Evolutionary conservation across 106 monocot species (phyloP), one percentile per base, ranked within the genome.

Genomic region (Allium sativum): DNA sequence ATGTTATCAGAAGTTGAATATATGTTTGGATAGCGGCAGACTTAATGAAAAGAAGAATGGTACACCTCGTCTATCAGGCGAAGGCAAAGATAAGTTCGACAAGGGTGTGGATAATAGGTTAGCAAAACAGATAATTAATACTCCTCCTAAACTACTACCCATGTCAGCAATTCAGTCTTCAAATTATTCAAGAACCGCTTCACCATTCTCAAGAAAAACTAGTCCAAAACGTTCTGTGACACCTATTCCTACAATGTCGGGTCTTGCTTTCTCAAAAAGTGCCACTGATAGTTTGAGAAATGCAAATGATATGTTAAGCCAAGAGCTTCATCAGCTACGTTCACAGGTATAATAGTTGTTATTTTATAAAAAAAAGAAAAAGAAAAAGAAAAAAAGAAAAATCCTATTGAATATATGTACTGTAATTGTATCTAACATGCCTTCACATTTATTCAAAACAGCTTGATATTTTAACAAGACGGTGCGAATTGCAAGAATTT

Each of bases 221-320:
- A 89, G 93, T 40, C 89, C 93, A 68, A 82, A 77, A 18, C 70
- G 82, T 18, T 88, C 93, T 61, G 79, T 73, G 48, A 85, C 93
- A 73, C 82, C 85, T 53, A 69, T 88, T 64, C 77, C 88, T n/a
- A 78, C 77, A 52, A 73, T 66, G 44, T 75, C 76, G 19, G 89
- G 83, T 12, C 77, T 88, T 88, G 75, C 89, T 56, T 77, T 93
- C 73, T 80, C 80, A 61, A 89, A 85, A 76, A 82, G 53, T 61
- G 45, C 68, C 20, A 48, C 66, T 48, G 93, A 85, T 60, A 80
- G 70, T 69, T 68, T 88, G 55, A 88, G 72, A 48, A 89, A 76
- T 61, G 72, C 78, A 64, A 93, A 93, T 76, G 89, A 85, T n/a
- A 64, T 85, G 45, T 75, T 93, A 68, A 81, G 77, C 54, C 82